Evolutionary conservation across 768 basidiomycete genomes (phyloP), one percentile per base, ranked within the genome.

Genomic region (Podaxis pistillaris): DNA sequence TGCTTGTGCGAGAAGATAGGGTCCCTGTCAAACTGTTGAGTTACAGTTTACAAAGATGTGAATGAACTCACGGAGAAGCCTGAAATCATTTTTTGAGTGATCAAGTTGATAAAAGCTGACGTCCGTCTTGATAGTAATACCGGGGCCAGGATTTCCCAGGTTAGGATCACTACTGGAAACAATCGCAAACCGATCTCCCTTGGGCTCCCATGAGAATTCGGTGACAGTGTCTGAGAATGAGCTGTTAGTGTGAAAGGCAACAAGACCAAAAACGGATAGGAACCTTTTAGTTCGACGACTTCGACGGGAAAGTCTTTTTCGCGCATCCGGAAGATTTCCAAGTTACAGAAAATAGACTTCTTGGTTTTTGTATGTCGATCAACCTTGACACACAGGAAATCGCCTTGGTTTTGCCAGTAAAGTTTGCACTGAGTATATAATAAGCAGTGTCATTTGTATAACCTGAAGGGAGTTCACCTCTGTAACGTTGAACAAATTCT

Each of bases 121-220:
- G 73, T 95, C 93, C 52, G 96, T 98, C 80, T 96, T 97, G 79
- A 96, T 87, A n/a, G 93, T 93, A 65, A 91, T 84, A 63, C 95
- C 96, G 46, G 93, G 91, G 3, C 88, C 91, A 60, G 92, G 86
- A 73, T 93, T 94, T 51, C 91, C 93, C 37, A 94, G 83, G 74
- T 96, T 97, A 53, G 96, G 94, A 73, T 99, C 97, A 74, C 79
- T 91, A 65, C 91, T 94, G 3, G 95, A 93, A 59, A 98, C 91
- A 66, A 98, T 94, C 47, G 93, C 94, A 77, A 98, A 99, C 37
- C 97, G 89, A 70, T 93, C 90, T 65, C 96, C 94, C 73, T 90
- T 90, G n/a, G 97, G 96, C 75, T 98, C 97, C 97, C 97, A 98
- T 51, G 94, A 94, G 74, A 99, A 98, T 69, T 96, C 94, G 58